phyloP scores from a whole-genome alignment of 495 filamentous ascomycete species.

The Lineolata rhizophorae region DNA sequence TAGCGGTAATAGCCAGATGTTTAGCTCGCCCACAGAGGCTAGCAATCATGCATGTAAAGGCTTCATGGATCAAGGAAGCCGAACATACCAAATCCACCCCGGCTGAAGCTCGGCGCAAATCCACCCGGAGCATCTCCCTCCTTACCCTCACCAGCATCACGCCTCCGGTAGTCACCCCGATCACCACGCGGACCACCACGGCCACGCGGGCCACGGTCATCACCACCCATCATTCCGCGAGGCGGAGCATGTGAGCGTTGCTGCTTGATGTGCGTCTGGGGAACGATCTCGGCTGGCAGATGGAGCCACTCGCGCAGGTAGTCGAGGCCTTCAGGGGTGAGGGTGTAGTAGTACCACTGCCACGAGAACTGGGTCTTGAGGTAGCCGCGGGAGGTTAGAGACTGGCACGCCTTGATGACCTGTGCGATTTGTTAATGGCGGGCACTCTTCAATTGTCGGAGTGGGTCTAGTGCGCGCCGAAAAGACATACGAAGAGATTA shows the following conservation, averaged over 20 bases:
- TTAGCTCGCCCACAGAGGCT: too few relatives aligned
- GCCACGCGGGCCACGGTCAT: slow-evolving; percentile 56
- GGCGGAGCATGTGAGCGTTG: slow-evolving; percentile 96
- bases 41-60: slow-evolving; percentile 10
- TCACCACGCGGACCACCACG: slow-evolving; percentile 43
- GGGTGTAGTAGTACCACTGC: slow-evolving; percentile 99
- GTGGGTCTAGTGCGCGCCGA: too few relatives aligned
- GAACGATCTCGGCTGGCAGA: slow-evolving; percentile 97
- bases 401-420: slow-evolving; percentile 97
- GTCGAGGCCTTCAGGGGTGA: slow-evolving; percentile 97
- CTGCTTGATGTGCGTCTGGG: slow-evolving; percentile 99
- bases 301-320: slow-evolving; percentile 99
- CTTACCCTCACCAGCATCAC: slow-evolving; percentile 74
- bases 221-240: slow-evolving; percentile 93
- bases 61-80: too few relatives aligned
- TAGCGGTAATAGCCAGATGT: too few relatives aligned
- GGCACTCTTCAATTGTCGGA: too few relatives aligned
- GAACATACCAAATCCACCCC: slow-evolving; percentile 30
- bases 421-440: slow-evolving; percentile 10
- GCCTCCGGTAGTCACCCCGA: slow-evolving; percentile 78
- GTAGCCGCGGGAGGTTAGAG: slow-evolving; percentile 87
- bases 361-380: slow-evolving; percentile 99
- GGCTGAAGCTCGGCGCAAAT: slow-evolving; percentile 68
- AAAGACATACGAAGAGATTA: slow-evolving; percentile 56
- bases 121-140: slow-evolving; percentile 89